These are phyloP conservation scores for Cercospora citrullina DNA, from an alignment of 2,329 filamentous ascomycete species.

Conservation along the genomic window DNA sequence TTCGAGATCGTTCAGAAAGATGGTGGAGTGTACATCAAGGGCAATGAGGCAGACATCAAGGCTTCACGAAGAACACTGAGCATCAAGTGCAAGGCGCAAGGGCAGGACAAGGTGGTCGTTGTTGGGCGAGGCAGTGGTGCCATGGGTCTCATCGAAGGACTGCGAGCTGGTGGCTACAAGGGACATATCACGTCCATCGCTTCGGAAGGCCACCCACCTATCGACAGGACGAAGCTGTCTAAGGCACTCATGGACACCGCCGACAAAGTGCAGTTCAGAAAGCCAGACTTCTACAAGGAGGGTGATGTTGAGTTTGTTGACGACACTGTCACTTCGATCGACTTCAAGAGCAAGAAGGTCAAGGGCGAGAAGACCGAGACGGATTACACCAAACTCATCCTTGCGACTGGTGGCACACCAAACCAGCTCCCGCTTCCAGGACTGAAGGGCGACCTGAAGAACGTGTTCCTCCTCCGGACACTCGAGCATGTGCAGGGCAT, in stretches of 20 bases:
- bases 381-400: constrained; percentile 83
- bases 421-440: constrained; percentile 75
- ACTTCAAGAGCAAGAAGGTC: constrained; percentile 73
- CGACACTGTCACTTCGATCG: constrained; percentile 66
- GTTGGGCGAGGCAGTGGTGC: constrained; percentile 84
- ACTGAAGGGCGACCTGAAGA: constrained; percentile 75
- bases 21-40: constrained; percentile 80
- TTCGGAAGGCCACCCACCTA: constrained; percentile 73
- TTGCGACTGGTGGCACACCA: constrained; percentile 83
- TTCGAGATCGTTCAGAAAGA: constrained; percentile 81
- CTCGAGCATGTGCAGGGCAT: constrained; percentile 79
- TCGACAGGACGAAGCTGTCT: constrained; percentile 92
- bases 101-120: constrained; percentile 70
- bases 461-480: constrained; percentile 81
- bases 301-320: constrained; percentile 57
- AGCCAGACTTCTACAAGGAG: constrained; percentile 72
- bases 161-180: constrained; percentile 77
- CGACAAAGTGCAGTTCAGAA: constrained; percentile 74
- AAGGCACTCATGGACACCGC: constrained; percentile 85
- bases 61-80: constrained; percentile 70
- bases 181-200: constrained; percentile 81
- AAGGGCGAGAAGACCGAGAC: constrained; percentile 71
- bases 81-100: constrained; percentile 65
- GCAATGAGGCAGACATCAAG: constrained; percentile 77
- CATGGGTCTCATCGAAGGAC: constrained; percentile 75